Conservation (phyloP, 2,329 filamentous ascomycete genomes). For the Phaeosphaeria sp. region DNA sequence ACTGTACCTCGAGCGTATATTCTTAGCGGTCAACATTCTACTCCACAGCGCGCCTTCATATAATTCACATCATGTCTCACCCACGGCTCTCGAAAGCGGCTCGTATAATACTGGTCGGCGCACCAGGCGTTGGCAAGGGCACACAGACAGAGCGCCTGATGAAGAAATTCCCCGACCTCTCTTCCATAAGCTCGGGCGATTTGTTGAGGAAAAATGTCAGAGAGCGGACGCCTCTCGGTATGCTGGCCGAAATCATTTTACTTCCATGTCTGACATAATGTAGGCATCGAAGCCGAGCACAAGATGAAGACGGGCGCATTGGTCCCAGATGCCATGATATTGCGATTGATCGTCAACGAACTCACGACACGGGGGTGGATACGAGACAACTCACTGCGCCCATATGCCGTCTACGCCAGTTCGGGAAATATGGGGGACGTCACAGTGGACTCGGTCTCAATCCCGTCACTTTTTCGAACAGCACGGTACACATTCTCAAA, state of each 20-base stretch:
- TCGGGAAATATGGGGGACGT: conserved; percentile 37
- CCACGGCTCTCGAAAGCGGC: conserved; percentile 67
- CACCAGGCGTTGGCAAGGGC: conserved; percentile 96
- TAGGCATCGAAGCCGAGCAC: conserved; percentile 88
- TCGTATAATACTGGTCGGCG: conserved; percentile 91
- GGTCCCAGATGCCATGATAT: conserved; percentile 90
- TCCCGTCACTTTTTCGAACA: conserved; percentile 47
- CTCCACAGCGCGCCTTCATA: neutral
- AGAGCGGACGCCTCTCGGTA: conserved; percentile 83
- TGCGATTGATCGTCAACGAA: conserved; percentile 90
- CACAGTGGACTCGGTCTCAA: conserved; percentile 52
- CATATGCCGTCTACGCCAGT: conserved; percentile 54
- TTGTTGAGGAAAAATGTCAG: conserved; percentile 92
- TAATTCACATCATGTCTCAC: conserved; percentile 26
- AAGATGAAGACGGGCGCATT: conserved; percentile 87
- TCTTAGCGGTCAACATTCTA: neutral
- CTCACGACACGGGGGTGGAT: conserved; percentile 88
- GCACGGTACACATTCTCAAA: conserved; percentile 62
- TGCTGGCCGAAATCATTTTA: conserved; percentile 19
- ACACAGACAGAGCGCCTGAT: conserved; percentile 93
- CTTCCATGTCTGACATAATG: conserved; percentile 14
- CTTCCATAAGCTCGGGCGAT: conserved; percentile 92
- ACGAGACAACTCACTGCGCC: conserved; percentile 55
- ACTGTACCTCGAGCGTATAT: neutral
- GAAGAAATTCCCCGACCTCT: conserved; percentile 83